A percentile compares a stretch with the other conserved stretches of the same genome.
Conservation (phyloP, 2,329 filamentous ascomycete species). For the Diaporthe sp. region DNA sequence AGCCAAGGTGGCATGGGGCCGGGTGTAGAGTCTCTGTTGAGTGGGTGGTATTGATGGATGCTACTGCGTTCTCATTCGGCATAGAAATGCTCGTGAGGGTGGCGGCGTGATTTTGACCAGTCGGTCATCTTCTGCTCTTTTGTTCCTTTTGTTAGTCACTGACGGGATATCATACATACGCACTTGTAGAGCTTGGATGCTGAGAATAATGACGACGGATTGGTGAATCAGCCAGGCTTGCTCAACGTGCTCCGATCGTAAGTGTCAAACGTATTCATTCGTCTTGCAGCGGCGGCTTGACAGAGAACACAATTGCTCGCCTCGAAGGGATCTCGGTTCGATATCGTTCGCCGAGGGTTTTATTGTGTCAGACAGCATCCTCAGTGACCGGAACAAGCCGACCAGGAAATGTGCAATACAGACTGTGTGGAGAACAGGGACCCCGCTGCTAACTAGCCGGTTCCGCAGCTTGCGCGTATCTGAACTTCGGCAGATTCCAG, state of each 20-base stretch:
- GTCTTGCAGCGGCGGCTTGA: background rate
- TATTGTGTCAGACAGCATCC: background rate
- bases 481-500: background rate
- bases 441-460: background rate
- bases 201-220: too few species aligned
- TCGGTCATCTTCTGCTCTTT: background rate
- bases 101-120: background rate
- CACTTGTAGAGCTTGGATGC: background rate
- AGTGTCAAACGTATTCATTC: background rate
- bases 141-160: too few species aligned
- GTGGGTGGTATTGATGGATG: background rate
- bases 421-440: conserved; percentile 1
- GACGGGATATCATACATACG: too few species aligned
- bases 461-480: conserved; percentile 6
- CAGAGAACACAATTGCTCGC: too few species aligned
- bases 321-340: background rate
- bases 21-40: background rate
- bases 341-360: background rate
- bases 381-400: background rate
- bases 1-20: background rate
- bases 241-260: too few species aligned
- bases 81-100: background rate
- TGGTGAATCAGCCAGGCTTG: background rate
- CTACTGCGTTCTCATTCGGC: background rate
- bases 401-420: background rate